phyloP scores from a whole-genome alignment of 768 basidiomycete species.

The Agaricus subrufescens region DNA sequence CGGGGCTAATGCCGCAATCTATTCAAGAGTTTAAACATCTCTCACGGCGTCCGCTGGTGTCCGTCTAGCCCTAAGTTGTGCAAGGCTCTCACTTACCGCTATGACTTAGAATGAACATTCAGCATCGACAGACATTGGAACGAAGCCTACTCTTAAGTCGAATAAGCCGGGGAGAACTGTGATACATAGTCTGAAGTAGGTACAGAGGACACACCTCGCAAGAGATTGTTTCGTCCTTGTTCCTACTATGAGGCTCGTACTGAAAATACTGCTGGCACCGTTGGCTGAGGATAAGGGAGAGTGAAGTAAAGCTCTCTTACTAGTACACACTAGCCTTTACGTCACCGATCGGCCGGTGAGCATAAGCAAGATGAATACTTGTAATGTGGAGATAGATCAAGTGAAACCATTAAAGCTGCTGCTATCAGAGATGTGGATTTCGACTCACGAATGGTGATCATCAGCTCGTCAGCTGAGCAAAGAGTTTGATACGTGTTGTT shows the following conservation, averaged over 20 bases:
- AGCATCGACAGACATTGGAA: too few relatives aligned
- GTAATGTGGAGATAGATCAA: conserved; percentile 57
- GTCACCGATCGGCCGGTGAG: conserved; percentile 48
- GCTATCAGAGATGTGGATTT: background rate
- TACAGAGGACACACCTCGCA: too few relatives aligned
- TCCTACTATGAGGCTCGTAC: too few relatives aligned
- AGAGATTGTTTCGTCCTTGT: too few relatives aligned
- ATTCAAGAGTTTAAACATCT: conserved; percentile 6
- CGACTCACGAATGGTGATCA: conserved; percentile 59
- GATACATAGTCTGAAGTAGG: too few relatives aligned
- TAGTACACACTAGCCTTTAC: conserved; percentile 45
- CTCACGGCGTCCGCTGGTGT: too few relatives aligned
- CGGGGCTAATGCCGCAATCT: conserved; percentile 16
- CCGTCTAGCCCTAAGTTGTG: too few relatives aligned
- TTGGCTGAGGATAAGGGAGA: too few relatives aligned
- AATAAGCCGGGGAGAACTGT: too few relatives aligned
- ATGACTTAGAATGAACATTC: background rate
- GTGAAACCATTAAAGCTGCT: background rate
- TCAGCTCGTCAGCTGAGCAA: conserved; percentile 87
- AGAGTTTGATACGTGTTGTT: conserved; percentile 21
- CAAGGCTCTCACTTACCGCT: background rate
- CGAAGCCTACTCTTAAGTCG: too few relatives aligned
- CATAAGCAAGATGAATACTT: background rate
- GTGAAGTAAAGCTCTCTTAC: background rate
- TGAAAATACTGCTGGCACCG: too few relatives aligned